phyloP scores from a whole-genome alignment of 2,329 filamentous ascomycete species.

The Polychaeton citri region DNA sequence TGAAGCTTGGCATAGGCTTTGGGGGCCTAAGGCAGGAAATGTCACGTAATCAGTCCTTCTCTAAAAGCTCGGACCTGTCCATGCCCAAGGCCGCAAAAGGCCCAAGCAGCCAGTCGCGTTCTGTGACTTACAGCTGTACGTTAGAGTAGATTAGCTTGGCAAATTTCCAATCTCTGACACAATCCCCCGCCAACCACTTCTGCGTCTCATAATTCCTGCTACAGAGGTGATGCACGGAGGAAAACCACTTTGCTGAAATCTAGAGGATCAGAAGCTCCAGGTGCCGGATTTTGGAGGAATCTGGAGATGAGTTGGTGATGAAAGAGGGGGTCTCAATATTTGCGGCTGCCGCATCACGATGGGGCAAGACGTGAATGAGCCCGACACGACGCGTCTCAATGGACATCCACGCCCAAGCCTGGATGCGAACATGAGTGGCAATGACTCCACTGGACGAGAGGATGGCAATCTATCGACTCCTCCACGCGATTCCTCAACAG shows the following conservation, averaged over 20 bases:
- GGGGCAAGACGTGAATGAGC: not conserved
- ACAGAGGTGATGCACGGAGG: not conserved
- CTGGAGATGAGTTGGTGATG: not conserved
- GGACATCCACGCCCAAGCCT: constrained; percentile 1
- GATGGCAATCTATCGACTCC: not conserved
- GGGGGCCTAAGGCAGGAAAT: not conserved
- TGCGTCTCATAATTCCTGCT: not conserved
- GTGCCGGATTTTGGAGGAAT: not conserved
- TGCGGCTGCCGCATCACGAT: not conserved
- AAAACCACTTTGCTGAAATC: not conserved
- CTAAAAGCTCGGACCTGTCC: too few species aligned
- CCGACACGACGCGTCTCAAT: constrained; percentile 2
- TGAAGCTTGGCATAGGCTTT: not conserved
- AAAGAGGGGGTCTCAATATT: not conserved
- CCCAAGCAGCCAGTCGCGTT: too few species aligned
- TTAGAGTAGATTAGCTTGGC: constrained; percentile 1
- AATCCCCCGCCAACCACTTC: not conserved
- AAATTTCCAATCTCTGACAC: not conserved
- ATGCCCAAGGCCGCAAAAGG: too few species aligned
- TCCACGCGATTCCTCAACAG: not conserved
- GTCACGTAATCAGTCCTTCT: too few species aligned
- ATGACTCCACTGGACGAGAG: not conserved
- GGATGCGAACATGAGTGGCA: not conserved
- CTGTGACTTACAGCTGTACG: too few species aligned
- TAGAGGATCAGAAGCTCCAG: not conserved